phyloP scores from a whole-genome alignment of 163 green algal genomes.

The Scenedesmus sp. region DNA sequence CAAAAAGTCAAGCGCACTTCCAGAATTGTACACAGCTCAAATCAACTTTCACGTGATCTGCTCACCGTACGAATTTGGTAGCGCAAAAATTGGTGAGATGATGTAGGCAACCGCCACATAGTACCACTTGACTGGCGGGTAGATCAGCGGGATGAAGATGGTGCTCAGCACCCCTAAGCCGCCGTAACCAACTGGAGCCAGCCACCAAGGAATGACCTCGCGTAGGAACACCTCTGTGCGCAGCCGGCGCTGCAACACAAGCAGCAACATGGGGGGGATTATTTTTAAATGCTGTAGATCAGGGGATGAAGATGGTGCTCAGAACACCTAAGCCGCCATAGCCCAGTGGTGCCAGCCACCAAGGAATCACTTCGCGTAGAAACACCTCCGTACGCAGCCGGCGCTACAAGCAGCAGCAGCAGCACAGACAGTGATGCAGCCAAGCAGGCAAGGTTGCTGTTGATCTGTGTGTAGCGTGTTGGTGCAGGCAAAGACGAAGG shows the following conservation, averaged over 20 bases:
- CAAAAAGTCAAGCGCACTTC: constrained; percentile 42
- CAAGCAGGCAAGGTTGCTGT: not conserved
- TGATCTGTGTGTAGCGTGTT: not conserved
- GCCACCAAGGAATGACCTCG: constrained; percentile 50
- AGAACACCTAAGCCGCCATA: constrained; percentile 31
- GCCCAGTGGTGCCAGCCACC: constrained; percentile 36
- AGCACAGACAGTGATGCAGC: not conserved
- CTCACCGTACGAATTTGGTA: constrained; percentile 60
- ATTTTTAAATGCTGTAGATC: not conserved
- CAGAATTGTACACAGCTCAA: not conserved
- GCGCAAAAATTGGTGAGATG: constrained; percentile 55
- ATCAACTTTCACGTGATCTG: not conserved
- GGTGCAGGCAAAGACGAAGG: no score
- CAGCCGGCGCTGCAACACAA: constrained; percentile 14
- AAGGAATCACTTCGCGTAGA: constrained; percentile 38
- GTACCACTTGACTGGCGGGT: constrained; percentile 61
- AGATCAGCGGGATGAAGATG: constrained; percentile 52
- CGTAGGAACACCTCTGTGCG: constrained; percentile 47
- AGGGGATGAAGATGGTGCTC: constrained; percentile 48
- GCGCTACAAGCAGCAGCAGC: constrained; percentile 4
- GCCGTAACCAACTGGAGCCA: constrained; percentile 35
- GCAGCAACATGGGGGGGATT: not conserved
- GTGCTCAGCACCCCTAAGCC: constrained; percentile 21
- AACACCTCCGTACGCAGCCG: constrained; percentile 42
- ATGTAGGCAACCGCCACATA: constrained; percentile 59